Evolutionary conservation across 768 basidiomycete genomes (phyloP).

Genomic region (Pseudohyphozyma bogoriensis): DNA sequence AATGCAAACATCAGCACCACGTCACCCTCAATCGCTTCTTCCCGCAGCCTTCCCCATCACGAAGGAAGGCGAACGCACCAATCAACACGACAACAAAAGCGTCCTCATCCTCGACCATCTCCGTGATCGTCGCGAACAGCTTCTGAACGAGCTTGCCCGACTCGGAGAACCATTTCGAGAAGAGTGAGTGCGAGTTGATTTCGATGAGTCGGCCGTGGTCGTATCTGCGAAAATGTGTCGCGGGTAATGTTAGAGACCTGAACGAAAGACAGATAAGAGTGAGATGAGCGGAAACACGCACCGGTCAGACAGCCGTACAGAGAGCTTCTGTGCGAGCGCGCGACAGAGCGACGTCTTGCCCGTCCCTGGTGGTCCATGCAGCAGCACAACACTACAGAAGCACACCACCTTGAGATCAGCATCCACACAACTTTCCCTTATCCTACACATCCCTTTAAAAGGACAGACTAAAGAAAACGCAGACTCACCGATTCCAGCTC

Average conservation of each 20-base stretch:
- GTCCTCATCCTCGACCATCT: conserved; percentile 83
- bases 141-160: conserved; percentile 95
- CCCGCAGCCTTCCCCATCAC: neutral
- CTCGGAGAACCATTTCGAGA: conserved; percentile 98
- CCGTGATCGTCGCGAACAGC: conserved; percentile 76
- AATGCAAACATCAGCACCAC: neutral
- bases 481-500: conserved; percentile 70
- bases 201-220: conserved; percentile 78
- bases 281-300: conserved; percentile 35
- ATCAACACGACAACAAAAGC: conserved; percentile 90
- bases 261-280: neutral
- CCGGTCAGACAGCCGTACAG: conserved; percentile 80
- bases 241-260: neutral
- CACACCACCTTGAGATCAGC: neutral
- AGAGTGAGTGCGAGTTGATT: conserved; percentile 95
- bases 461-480: neutral
- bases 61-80: conserved; percentile 43
- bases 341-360: conserved; percentile 93
- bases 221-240: conserved; percentile 56
- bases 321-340: conserved; percentile 87
- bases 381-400: conserved; percentile 67
- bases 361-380: conserved; percentile 91
- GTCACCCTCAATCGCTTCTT: conserved; percentile 1
- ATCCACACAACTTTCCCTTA: too few relatives aligned
- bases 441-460: too few relatives aligned